These are phyloP conservation scores for Colletotrichum ledebouriae DNA, from an alignment of 2,329 filamentous ascomycete species.

Conservation along the genomic window DNA sequence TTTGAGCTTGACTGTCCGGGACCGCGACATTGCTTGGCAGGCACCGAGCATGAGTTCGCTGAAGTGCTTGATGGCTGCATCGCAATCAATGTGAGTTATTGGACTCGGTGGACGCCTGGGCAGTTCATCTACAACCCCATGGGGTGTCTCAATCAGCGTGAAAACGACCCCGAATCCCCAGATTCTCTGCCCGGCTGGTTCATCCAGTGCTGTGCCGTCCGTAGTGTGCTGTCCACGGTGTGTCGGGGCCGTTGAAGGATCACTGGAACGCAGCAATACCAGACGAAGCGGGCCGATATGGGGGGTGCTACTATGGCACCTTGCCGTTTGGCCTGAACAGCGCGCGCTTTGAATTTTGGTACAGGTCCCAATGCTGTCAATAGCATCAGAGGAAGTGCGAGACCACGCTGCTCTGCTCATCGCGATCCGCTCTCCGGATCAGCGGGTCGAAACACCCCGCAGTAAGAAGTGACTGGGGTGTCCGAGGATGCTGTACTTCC, in stretches of 20 bases:
- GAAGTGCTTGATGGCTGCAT: constrained; percentile 27
- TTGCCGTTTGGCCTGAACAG: background rate
- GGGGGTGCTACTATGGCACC: background rate
- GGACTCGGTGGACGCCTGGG: background rate
- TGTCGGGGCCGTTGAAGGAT: constrained; percentile 2
- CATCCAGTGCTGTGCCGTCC: constrained; percentile 1
- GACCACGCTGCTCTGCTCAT: constrained; percentile 7
- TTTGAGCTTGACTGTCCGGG: constrained; percentile 3
- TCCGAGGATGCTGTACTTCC: constrained; percentile 25
- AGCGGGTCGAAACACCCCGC: constrained; percentile 42
- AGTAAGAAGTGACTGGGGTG: constrained; percentile 18
- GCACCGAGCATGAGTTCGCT: constrained; percentile 6
- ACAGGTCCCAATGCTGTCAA: background rate
- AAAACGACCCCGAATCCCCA: constrained; percentile 9
- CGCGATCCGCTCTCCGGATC: constrained; percentile 37
- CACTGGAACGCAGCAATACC: background rate
- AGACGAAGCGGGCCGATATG: constrained; percentile 18
- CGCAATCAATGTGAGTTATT: constrained; percentile 19
- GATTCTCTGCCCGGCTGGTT: constrained; percentile 4
- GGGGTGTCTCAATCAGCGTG: constrained; percentile 12
- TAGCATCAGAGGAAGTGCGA: constrained; percentile 1
- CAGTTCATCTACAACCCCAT: constrained; percentile 5
- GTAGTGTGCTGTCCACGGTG: background rate
- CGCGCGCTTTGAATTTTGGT: background rate
- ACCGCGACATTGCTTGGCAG: constrained; percentile 26